Conservation (phyloP, 2,329 filamentous ascomycete species). For the Penicillium sp. region DNA sequence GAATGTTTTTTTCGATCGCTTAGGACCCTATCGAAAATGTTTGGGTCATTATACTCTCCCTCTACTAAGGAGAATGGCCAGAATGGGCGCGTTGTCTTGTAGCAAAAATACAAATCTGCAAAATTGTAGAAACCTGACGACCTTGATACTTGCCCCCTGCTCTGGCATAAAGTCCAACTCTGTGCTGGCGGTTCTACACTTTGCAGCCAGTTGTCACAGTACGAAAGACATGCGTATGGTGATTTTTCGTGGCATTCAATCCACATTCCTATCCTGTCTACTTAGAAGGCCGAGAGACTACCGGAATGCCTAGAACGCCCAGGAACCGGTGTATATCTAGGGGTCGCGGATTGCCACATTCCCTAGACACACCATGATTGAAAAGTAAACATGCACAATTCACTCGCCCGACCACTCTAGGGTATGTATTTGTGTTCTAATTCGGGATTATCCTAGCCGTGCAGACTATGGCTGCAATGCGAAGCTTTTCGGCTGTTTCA, state of each 20-base stretch:
- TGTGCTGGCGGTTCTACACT: background rate
- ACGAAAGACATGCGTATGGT: background rate
- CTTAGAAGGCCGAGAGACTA: background rate
- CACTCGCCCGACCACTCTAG: background rate
- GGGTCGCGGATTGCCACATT: slow-evolving; percentile 14
- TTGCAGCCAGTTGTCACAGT: background rate
- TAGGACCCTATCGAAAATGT: background rate
- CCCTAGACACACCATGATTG: background rate
- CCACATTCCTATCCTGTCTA: slow-evolving; percentile 13
- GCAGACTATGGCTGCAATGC: background rate
- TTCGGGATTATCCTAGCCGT: background rate
- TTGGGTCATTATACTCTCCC: background rate
- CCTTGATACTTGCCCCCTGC: background rate
- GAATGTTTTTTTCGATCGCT: background rate
- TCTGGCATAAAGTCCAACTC: background rate
- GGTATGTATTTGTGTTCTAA: background rate
- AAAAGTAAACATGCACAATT: background rate
- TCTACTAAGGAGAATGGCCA: background rate
- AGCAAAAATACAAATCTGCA: background rate
- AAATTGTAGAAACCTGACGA: background rate
- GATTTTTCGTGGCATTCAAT: slow-evolving; percentile 5
- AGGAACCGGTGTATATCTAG: background rate
- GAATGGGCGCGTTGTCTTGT: background rate
- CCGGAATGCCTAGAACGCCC: slow-evolving; percentile 14
- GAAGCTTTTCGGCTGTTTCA: background rate